Conservation (phyloP, 2,329 filamentous ascomycete genomes). For the Verticillium alfalfae region DNA sequence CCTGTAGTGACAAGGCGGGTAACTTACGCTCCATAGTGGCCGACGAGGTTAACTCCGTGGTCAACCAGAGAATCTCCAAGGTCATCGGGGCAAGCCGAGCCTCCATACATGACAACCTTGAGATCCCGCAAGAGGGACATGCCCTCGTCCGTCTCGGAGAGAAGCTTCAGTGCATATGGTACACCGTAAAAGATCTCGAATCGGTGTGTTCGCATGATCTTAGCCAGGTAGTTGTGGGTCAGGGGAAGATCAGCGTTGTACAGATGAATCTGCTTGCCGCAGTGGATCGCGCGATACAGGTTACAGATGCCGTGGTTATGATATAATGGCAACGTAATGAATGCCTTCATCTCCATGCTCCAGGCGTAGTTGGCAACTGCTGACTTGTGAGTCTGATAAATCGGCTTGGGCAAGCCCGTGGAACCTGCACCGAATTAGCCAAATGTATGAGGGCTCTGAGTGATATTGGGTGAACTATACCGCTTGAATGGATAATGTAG, state of each 20-base stretch:
- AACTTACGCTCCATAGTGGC: conserved; percentile 52
- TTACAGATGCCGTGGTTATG: conserved; percentile 55
- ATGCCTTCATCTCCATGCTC: conserved; percentile 34
- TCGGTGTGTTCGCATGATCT: conserved; percentile 32
- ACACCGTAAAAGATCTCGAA: conserved; percentile 55
- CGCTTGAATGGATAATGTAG: conserved; percentile 28
- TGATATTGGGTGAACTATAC: conserved; percentile 6
- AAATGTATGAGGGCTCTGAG: too few species aligned
- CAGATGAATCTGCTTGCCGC: conserved; percentile 42
- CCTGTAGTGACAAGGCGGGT: not conserved
- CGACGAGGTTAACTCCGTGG: conserved; percentile 47
- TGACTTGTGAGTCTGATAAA: conserved; percentile 49
- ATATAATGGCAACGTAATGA: conserved; percentile 53
- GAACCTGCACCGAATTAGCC: conserved; percentile 37
- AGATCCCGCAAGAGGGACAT: conserved; percentile 37
- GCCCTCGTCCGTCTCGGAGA: conserved; percentile 53
- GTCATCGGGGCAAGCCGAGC: conserved; percentile 53
- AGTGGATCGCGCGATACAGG: conserved; percentile 46
- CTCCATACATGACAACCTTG: conserved; percentile 51
- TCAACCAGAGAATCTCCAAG: conserved; percentile 48
- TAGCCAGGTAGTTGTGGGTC: conserved; percentile 40
- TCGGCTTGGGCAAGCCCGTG: conserved; percentile 59
- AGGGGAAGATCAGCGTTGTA: conserved; percentile 51
- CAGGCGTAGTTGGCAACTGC: conserved; percentile 40
- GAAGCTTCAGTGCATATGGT: conserved; percentile 58